Base-by-base conservation (phyloP, 306 rosid species). In the Cicer chorassanicum region DNA sequence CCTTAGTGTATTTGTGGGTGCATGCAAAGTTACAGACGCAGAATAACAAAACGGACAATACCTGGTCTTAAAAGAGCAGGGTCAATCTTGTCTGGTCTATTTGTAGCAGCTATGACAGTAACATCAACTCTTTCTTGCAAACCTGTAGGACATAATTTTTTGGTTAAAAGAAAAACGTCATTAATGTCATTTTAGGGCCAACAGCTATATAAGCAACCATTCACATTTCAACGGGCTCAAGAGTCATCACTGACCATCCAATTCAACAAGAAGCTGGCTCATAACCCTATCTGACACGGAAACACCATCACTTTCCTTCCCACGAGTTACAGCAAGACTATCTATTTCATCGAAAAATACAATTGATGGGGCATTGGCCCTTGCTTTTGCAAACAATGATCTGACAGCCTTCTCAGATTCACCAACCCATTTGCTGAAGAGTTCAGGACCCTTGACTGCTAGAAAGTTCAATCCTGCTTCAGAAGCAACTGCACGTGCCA, bases 341-440 rank as follows among this genome's bases (percentile, higher is more conserved):
- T 93, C 98, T 74, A 91, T 87, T 88, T 93, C 98, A 87, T 93
- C 94, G 61, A 89, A 91, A 83, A 93, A 93, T 59, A 89, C 81
- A 56, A 91, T 88, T 70, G 98, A 90, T 66, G 98, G 98, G n/a
- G 98, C 94, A 79, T 91, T 91, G 55, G 89, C 90, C 89, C 94
- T 88, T 55, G 97, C 98, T 82, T 89, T 93, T n/a, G 96, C 91
- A 70, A 93, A 93, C 76, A 93, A 79, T 50, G 96, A 82, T 83
- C 84, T 91, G 70, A 91, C 98, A 65, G 93, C 98, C 87, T 93
- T 91, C 94, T 93, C 97, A 67, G 98, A 93, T 87, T 93, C 98
- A 48, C 97, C 98, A 78, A 93, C 98, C 98, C 98, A 93, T 85
- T 93, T 93, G 76, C 96, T 89, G 84, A 87, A 93, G 86, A 93